Base-by-base conservation (phyloP, 257 asterid species). In the Thymus quinquecostatus region DNA sequence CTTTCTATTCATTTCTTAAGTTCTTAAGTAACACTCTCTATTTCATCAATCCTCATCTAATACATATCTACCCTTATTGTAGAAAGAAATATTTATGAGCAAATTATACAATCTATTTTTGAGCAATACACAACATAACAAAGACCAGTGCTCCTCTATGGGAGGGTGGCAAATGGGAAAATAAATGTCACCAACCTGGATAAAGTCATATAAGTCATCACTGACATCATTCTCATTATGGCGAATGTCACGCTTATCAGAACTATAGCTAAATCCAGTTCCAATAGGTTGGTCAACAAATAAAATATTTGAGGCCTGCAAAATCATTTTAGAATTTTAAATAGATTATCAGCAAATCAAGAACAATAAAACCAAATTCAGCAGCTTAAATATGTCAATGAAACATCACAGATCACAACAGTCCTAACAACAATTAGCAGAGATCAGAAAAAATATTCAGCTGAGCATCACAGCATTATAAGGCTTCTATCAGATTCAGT, bases 201-300 rank as follows among this genome's bases (percentile, higher is more conserved):
- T 33, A 72, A 95, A 95, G 84, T 95, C 98, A 59, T 95, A 95
- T 64, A 95, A 81, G 78, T 95, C 98, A 76, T 92, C 82, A 80
- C 98, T 88, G 78, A 95, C 97, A 70, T 91, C 98, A 64, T 81
- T 73, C 79, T 95, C 99, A 57, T 84, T 66, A 75, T 92, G 97
- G 71, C 97, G 93, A 70, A 92, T 78, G 83, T 95, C 99, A 49
- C 89, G 96, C 8, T 69, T 83, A 76, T 95, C 95, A 66, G 94
- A 74, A 75, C 88, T 92, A 65, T 89, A 95, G 84, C 98, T 95
- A 77, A 92, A 95, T 71, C 99, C 99, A 77, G 99, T 95, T 68
- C 99, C 99, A 78, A 81, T 71, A 79, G 99, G 99, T 77, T 95
- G 99, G 81, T 95, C 99, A 62, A 95, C 98, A 78, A 81, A 95